Percentiles rank a stretch among this genome's conserved stretches.
These are phyloP conservation scores for Nidula niveotomentosa DNA, from an alignment of 1,284 basidiomycete species.

Conservation along the genomic window DNA sequence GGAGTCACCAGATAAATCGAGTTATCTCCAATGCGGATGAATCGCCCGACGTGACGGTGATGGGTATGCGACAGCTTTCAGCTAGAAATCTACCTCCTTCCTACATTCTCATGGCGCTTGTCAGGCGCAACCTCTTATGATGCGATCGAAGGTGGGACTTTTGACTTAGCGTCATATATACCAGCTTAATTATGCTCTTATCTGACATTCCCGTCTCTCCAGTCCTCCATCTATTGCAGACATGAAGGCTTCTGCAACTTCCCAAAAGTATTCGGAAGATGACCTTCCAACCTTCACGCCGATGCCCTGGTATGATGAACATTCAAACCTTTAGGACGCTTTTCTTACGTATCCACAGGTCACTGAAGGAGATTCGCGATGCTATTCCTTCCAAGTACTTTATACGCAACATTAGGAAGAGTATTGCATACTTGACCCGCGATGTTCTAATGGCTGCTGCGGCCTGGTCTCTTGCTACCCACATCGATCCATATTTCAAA, in stretches of 20 bases:
- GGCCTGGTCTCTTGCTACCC: constrained; percentile 41
- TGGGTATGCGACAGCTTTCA: no score
- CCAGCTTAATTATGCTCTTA: no score
- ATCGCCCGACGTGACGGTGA: no score
- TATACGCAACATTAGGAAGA: constrained; percentile 33
- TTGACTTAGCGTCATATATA: no score
- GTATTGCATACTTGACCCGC: constrained; percentile 39
- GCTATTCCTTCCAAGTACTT: constrained; percentile 53
- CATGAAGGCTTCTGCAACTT: constrained; percentile 6
- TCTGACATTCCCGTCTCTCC: constrained; percentile 8
- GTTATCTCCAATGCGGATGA: no score
- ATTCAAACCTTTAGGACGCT: neutral
- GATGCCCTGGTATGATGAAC: constrained; percentile 38
- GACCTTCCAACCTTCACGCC: constrained; percentile 42
- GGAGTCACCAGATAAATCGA: no score
- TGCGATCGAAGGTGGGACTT: no score
- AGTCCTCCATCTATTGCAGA: no score
- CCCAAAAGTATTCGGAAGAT: constrained; percentile 31
- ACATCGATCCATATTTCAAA: constrained; percentile 47
- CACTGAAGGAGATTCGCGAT: constrained; percentile 50
- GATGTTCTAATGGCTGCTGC: constrained; percentile 46
- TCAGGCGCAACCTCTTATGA: no score
- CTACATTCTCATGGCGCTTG: no score
- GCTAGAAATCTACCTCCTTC: no score
- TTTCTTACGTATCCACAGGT: constrained; percentile 26